These are phyloP conservation scores for Fusarium nelsonii DNA, from an alignment of 2,329 filamentous ascomycete species.

Conservation along the genomic window DNA sequence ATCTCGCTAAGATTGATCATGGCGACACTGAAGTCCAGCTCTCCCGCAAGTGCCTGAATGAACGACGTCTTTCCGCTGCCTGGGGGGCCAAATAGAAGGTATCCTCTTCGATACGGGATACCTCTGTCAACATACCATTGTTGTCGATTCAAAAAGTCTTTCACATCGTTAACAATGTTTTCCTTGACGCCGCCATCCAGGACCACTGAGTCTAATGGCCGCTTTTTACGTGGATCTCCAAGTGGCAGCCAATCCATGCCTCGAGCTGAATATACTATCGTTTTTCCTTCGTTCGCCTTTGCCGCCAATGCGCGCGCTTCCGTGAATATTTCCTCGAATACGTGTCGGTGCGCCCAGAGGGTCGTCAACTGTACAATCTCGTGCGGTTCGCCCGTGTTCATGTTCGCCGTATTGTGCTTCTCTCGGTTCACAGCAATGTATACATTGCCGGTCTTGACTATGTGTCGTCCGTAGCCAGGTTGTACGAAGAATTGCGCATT, in stretches of 20 bases:
- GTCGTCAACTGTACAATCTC: conserved; percentile 95
- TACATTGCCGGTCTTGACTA: conserved; percentile 86
- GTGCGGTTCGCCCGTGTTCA: conserved; percentile 88
- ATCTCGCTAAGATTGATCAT: conserved; percentile 92
- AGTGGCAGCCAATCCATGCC: conserved; percentile 88
- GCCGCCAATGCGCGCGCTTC: conserved; percentile 87
- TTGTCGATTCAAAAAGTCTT: conserved; percentile 81
- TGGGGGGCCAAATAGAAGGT: conserved; percentile 88
- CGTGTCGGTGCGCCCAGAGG: conserved; percentile 86
- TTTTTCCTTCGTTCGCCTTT: conserved; percentile 89
- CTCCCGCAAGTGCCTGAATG: conserved; percentile 93
- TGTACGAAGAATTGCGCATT: conserved; percentile 88
- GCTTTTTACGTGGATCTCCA: conserved; percentile 85
- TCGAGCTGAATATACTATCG: conserved; percentile 87
- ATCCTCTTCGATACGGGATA: conserved; percentile 91
- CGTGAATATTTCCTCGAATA: conserved; percentile 90
- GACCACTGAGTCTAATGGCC: conserved; percentile 89
- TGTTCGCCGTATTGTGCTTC: conserved; percentile 85
- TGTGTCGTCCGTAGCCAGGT: conserved; percentile 89
- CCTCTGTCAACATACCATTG: conserved; percentile 96
- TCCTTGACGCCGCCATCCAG: conserved; percentile 88
- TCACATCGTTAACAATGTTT: conserved; percentile 81
- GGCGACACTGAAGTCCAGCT: conserved; percentile 91
- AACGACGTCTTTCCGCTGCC: conserved; percentile 96
- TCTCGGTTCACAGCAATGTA: conserved; percentile 90